Conservation (phyloP, 345 rosid genomes). For the Lenwebbia sp. region DNA sequence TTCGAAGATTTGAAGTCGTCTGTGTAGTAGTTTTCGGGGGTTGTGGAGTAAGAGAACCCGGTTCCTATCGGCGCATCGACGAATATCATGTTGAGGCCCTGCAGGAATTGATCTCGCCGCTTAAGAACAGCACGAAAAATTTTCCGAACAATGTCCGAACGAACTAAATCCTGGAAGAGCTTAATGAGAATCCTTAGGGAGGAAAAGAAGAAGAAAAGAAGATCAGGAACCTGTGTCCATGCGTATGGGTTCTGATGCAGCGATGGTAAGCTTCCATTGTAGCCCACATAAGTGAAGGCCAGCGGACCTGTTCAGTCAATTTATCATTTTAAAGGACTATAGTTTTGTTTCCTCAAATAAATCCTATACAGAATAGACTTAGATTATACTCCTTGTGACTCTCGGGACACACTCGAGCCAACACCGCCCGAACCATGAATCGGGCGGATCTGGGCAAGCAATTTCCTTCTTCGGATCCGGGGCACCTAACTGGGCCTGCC, state of each 20-base stretch:
- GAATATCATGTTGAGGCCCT: slow-evolving; percentile 14
- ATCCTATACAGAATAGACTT: background rate
- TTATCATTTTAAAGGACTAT: background rate
- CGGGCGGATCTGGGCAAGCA: background rate
- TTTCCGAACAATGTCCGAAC: background rate
- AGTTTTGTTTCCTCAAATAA: no score
- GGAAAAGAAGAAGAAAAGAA: background rate
- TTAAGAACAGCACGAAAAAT: background rate
- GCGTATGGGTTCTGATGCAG: slow-evolving; percentile 9
- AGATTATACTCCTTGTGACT: background rate
- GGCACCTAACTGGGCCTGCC: background rate
- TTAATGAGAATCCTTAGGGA: background rate
- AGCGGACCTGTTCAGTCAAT: slow-evolving; percentile 15
- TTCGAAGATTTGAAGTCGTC: slow-evolving; percentile 2
- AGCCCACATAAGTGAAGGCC: slow-evolving; percentile 3
- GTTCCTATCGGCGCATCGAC: slow-evolving; percentile 23
- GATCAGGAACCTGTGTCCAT: slow-evolving; percentile 18
- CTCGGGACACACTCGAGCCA: background rate
- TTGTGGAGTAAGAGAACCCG: slow-evolving; percentile 23
- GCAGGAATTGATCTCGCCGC: background rate
- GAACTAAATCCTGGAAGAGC: background rate
- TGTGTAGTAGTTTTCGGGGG: slow-evolving; percentile 6
- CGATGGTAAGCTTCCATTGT: slow-evolving; percentile 13
- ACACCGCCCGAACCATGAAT: background rate
- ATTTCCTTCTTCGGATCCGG: background rate